Conservation (phyloP, 306 rosid species). For the Trifolium subterraneum region DNA sequence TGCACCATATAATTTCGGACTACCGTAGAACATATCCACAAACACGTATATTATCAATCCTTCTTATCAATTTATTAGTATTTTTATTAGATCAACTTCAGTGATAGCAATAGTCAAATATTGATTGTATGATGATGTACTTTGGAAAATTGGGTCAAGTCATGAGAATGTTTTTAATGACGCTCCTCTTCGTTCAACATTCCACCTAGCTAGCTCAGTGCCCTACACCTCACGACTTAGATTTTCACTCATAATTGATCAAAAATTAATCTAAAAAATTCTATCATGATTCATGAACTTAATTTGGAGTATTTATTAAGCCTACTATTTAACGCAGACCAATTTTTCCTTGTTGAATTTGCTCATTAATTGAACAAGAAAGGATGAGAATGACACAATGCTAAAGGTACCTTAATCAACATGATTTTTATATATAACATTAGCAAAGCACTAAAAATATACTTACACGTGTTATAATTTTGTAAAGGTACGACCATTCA, state of each 20-base stretch:
- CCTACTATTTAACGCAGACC: slow-evolving; percentile 32
- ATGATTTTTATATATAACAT: not conserved
- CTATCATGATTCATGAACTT: slow-evolving; percentile 18
- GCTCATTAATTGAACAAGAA: not conserved
- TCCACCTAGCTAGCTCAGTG: slow-evolving; percentile 19
- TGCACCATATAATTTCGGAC: too few species aligned
- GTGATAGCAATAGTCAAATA: not conserved
- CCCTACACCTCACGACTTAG: slow-evolving; percentile 40
- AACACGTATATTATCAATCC: too few species aligned
- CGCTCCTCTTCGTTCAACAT: slow-evolving; percentile 41
- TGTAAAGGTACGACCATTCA: slow-evolving; percentile 37
- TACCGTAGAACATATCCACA: too few species aligned
- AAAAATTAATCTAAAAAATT: slow-evolving; percentile 2
- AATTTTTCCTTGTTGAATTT: slow-evolving; percentile 39
- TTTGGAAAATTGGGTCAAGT: slow-evolving; percentile 48
- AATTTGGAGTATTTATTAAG: slow-evolving; percentile 59
- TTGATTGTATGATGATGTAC: not conserved
- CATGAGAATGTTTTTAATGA: slow-evolving; percentile 46
- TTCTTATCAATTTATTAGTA: too few species aligned
- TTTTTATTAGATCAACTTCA: too few species aligned
- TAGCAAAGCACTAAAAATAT: slow-evolving; percentile 28
- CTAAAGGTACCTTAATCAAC: slow-evolving; percentile 6
- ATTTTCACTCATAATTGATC: slow-evolving; percentile 25
- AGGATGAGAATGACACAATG: slow-evolving; percentile 36
- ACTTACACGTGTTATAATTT: slow-evolving; percentile 2